Base-by-base conservation (phyloP, 768 basidiomycete genomes). In the Clavaria fumosa region DNA sequence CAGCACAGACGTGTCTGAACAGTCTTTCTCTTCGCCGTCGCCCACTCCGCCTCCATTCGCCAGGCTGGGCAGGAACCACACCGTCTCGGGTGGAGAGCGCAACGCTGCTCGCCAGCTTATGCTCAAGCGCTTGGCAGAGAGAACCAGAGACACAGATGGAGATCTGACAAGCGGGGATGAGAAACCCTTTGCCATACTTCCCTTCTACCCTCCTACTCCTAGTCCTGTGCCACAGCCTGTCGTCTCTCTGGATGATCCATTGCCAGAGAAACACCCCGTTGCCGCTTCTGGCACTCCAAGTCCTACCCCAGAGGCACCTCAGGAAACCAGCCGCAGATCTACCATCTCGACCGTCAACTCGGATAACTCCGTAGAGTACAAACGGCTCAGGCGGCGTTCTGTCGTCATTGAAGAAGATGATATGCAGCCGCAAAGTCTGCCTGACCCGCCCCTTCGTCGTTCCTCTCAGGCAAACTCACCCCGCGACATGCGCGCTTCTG, bases 61-160 rank as follows among this genome's bases (percentile, higher is more conserved):
- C 5, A 63, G 61, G 43, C 57, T 78, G 22, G 60, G 58, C 38
- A 69, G 85, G 39, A 85, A 80, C 47, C 85, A 86, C 49, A 89
- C 85, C 12, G 75, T 85, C 10, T 70, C 83, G 2, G 84, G 82
- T 4, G 82, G 79, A 20, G 84, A 85, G 49, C 75, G 84, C 23
- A 66, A 67, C 21, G 79, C 72, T 20, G 82, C 78, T 9, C 69
- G 84, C 30, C 69, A 72, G 47, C 62, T 75, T 36, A 66, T 86
- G 61, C 61, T 83, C 26, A 70, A 64, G 38, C 65, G 72, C 7
- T 59, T 85, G 12, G 69, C 67, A n/a, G 69, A 72, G 21, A 60
- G 70, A 38, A 55, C 69, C 24, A 69, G 74, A 40, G 76, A 78
- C 46, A 62, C 70, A 1, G 79, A 83, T 43, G 65, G 67, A 18